Base-by-base conservation (phyloP, 179 eudicot genomes). In the Beta lomatogona region DNA sequence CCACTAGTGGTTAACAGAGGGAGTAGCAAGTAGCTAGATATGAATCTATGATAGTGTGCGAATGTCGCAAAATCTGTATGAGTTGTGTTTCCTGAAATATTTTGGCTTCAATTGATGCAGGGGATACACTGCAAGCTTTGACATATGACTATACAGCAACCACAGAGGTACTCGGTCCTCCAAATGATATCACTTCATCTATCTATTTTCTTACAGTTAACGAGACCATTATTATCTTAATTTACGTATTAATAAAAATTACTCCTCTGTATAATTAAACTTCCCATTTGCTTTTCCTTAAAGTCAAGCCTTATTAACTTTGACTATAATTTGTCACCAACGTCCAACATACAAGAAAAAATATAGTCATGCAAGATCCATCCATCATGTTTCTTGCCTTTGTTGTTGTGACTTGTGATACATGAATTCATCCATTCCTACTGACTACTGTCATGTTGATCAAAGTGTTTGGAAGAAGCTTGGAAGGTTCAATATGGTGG, bases 121-220 rank as follows among this genome's bases (percentile, higher is more conserved):
- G 90, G 48, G 52, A 67, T 55, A 66, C 19, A 25, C 68, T 77
- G 70, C 82, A 81, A 65, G 86, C 84, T 65, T 70, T 55, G 76
- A 76, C 82, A 48, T 89, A 89, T 73, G 84, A 89, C 41, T 85
- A 86, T 75, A 86, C 89, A 57, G 92, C 90, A 71, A 88, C 88
- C 25, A 77, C 86, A 15, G 88, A 89, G 85, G 90, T 89, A 85
- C 52, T 60, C 12, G 9, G 21, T 48, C 52, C 52, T 48, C 52
- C 52, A 48, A 48, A 48, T 6, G 52, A 36, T 36, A 36, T 36
- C 41, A 36, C 2, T 3, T 1, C 41, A 36, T 36, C 41, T 36
- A 36, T 36, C 0, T 36, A 36, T 36, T 36, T 36, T 36, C 41
- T 36, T 1, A 36, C 41, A 36, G 41, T 36, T 36, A 36, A 36